A percentile compares a stretch with the other conserved stretches of the same genome.
Conservation (phyloP, 495 filamentous ascomycete genomes). For the Aspergillus cristatus region DNA sequence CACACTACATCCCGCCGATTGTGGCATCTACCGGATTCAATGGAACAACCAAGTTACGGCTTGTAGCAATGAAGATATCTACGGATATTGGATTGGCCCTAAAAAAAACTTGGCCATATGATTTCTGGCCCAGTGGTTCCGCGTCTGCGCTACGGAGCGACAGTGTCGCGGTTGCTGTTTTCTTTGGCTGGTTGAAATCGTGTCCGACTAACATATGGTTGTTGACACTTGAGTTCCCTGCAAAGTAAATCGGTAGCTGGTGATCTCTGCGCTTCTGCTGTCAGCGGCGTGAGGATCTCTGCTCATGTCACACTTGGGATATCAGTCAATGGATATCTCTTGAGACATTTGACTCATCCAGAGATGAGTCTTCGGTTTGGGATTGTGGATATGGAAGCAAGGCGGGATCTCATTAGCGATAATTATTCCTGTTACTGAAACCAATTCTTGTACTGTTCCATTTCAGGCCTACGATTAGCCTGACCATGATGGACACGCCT, state of each 20-base stretch:
- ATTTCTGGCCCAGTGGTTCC: conserved; percentile 18
- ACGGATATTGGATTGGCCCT: conserved; percentile 36
- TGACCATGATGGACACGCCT: too few relatives aligned
- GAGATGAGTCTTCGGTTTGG: too few relatives aligned
- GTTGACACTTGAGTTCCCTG: conserved; percentile 35
- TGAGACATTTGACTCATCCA: too few relatives aligned
- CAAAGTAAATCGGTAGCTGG: conserved; percentile 3
- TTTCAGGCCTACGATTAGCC: background rate
- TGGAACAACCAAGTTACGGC: conserved; percentile 30
- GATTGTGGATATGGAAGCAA: too few relatives aligned
- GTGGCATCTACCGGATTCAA: conserved; percentile 18
- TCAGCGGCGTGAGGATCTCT: conserved; percentile 1
- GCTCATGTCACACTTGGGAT: conserved; percentile 1
- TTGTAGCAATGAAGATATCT: conserved; percentile 41
- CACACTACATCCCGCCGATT: too few relatives aligned
- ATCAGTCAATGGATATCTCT: too few relatives aligned
- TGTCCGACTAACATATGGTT: conserved; percentile 14
- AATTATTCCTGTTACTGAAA: too few relatives aligned
- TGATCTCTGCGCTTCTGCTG: background rate
- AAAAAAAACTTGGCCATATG: conserved; percentile 28
- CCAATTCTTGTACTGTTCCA: background rate
- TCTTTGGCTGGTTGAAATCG: conserved; percentile 30
- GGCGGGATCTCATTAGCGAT: too few relatives aligned
- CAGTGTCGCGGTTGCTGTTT: conserved; percentile 1
- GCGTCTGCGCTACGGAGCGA: conserved; percentile 12